A percentile compares a stretch with the other conserved stretches of the same genome.
phyloP scores from a whole-genome alignment of 148 eudicot species.

The Dysphania ambrosioides region DNA sequence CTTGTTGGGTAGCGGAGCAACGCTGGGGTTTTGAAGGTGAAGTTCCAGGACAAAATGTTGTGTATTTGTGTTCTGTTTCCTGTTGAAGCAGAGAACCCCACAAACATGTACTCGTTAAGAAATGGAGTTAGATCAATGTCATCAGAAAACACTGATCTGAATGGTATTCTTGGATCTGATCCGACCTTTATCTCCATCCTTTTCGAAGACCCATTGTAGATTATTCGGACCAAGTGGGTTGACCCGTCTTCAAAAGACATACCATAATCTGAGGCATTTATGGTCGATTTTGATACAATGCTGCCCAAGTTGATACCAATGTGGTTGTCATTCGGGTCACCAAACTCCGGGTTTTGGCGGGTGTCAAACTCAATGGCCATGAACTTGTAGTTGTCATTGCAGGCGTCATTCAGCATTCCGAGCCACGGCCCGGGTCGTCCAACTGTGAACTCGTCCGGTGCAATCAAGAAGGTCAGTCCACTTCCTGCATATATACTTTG shows the following conservation, averaged over 20 bases:
- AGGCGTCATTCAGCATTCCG: constrained; percentile 81
- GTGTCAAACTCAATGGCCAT: constrained; percentile 75
- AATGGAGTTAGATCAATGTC: constrained; percentile 48
- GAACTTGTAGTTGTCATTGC: constrained; percentile 54
- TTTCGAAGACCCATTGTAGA: constrained; percentile 45
- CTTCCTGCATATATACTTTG: constrained; percentile 38
- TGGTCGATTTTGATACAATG: constrained; percentile 50
- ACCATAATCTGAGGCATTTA: constrained; percentile 56
- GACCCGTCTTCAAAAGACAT: constrained; percentile 55
- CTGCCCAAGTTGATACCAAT: constrained; percentile 72
- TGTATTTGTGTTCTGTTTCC: constrained; percentile 68
- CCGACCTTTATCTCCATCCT: constrained; percentile 50
- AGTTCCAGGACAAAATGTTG: constrained; percentile 70
- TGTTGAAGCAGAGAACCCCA: constrained; percentile 84
- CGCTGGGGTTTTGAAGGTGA: constrained; percentile 55
- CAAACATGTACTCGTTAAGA: constrained; percentile 78
- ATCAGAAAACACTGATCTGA: constrained; percentile 46
- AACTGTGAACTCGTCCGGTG: constrained; percentile 80
- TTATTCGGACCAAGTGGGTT: constrained; percentile 46
- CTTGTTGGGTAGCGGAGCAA: constrained; percentile 47
- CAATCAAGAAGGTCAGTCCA: constrained; percentile 69
- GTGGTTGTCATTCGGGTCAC: constrained; percentile 82
- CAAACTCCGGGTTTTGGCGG: constrained; percentile 52
- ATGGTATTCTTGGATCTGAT: constrained; percentile 21
- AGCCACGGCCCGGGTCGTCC: constrained; percentile 86